phyloP scores from a whole-genome alignment of 495 filamentous ascomycete genomes.

The Penicillium coprophilum region DNA sequence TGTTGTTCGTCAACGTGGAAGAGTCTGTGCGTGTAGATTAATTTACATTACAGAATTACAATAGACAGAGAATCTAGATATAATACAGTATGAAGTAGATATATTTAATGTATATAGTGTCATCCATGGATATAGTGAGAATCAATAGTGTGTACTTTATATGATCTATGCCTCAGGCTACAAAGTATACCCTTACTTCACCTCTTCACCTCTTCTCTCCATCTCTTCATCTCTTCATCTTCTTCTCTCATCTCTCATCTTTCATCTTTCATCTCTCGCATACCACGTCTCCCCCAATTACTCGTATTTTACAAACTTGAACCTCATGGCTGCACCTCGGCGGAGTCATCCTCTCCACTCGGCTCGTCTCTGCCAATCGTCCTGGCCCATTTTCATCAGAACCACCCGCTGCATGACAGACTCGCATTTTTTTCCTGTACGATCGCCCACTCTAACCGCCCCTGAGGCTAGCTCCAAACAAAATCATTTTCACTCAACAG shows the following conservation, averaged over 20 bases:
- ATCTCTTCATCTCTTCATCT: not conserved
- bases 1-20: constrained; percentile 8
- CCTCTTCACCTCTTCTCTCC: not conserved
- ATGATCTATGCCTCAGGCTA: not conserved
- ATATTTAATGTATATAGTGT: too few relatives aligned
- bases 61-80: too few relatives aligned
- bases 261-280: too few relatives aligned
- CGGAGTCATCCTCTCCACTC: constrained; percentile 3
- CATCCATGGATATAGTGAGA: too few relatives aligned
- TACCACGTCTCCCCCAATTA: not conserved
- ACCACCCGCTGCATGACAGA: constrained; percentile 10
- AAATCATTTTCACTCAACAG: constrained; percentile 26
- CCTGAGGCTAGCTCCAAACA: constrained; percentile 35
- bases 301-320: constrained; percentile 5
- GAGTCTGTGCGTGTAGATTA: constrained; percentile 5
- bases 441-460: constrained; percentile 28
- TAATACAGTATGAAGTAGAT: too few relatives aligned
- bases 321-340: constrained; percentile 4
- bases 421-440: constrained; percentile 10
- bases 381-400: constrained; percentile 6
- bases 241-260: not conserved
- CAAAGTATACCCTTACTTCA: not conserved
- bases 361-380: constrained; percentile 6
- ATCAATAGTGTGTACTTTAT: too few relatives aligned
- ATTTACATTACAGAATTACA: not conserved